phyloP scores from a whole-genome alignment of 768 basidiomycete genomes.

The Lentinula aciculospora region DNA sequence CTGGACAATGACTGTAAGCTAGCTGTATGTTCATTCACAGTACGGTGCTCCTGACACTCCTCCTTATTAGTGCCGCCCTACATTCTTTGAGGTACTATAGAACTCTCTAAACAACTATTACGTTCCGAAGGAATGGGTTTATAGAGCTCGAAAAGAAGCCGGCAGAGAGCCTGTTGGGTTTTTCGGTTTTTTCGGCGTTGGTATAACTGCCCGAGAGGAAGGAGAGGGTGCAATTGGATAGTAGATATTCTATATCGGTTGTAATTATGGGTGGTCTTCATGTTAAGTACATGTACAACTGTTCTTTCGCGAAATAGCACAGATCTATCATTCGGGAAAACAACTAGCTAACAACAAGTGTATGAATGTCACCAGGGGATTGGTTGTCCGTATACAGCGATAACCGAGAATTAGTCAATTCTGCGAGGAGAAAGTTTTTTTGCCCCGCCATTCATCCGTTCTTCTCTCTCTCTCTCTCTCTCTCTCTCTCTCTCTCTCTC shows the following conservation, averaged over 20 bases:
- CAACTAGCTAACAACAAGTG: no score
- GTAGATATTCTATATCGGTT: neutral
- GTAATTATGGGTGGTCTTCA: neutral
- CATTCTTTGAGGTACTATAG: neutral
- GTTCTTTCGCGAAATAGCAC: neutral
- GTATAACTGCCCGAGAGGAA: neutral
- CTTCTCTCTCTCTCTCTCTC: no score
- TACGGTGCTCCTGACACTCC: neutral
- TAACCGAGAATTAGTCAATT: no score
- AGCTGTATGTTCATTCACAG: neutral
- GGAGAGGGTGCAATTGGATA: neutral
- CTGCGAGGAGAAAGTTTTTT: neutral
- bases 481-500: no score
- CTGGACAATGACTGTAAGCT: neutral
- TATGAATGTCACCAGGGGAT: no score
- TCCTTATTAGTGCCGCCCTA: neutral
- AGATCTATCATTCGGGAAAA: no score
- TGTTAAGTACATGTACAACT: neutral
- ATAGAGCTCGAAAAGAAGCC: neutral
- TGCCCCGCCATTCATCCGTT: neutral
- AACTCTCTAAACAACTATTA: neutral
- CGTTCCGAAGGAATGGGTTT: neutral
- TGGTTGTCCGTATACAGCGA: no score
- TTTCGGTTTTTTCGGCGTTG: neutral
- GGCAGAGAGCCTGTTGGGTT: neutral